These are phyloP conservation scores for Penicillium tannophilum DNA, from an alignment of 495 filamentous ascomycete species.

Conservation along the genomic window DNA sequence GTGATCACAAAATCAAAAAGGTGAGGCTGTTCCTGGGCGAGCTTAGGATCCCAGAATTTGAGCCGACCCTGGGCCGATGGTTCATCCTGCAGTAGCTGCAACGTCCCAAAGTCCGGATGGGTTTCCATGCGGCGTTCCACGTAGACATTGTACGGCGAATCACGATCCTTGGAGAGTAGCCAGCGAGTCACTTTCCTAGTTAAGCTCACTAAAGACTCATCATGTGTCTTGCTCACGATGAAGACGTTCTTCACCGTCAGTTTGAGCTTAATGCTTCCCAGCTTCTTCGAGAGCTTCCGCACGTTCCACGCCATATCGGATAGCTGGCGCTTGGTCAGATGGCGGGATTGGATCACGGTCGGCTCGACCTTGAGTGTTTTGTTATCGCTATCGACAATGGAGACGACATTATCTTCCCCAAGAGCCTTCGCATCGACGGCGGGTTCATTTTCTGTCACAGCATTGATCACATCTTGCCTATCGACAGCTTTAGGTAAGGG, in stretches of 20 bases:
- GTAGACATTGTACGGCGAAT: constrained; percentile 69
- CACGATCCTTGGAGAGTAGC: constrained; percentile 78
- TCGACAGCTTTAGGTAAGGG: constrained; percentile 20
- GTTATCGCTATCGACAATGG: constrained; percentile 26
- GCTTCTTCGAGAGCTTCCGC: constrained; percentile 81
- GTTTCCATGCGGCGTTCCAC: constrained; percentile 74
- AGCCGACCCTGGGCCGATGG: constrained; percentile 60
- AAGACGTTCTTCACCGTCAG: constrained; percentile 82
- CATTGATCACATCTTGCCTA: constrained; percentile 35
- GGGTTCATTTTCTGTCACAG: constrained; percentile 26
- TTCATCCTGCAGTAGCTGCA: constrained; percentile 59
- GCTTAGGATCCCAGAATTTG: constrained; percentile 78
- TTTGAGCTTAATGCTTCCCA: constrained; percentile 76
- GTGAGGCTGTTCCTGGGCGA: constrained; percentile 77
- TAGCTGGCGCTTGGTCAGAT: constrained; percentile 90
- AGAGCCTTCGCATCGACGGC: constrained; percentile 18
- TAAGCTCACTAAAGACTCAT: constrained; percentile 75
- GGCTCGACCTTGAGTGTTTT: constrained; percentile 25
- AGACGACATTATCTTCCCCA: constrained; percentile 24
- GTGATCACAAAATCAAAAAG: constrained; percentile 93
- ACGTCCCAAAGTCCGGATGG: constrained; percentile 70
- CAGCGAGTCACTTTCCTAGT: constrained; percentile 79
- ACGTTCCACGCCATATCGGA: constrained; percentile 97
- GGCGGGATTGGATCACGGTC: constrained; percentile 54
- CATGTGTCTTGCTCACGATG: constrained; percentile 84